Evolutionary conservation across 306 rosid species (phyloP), one percentile per base, ranked within the genome.

Genomic region (Glycine latifolia): DNA sequence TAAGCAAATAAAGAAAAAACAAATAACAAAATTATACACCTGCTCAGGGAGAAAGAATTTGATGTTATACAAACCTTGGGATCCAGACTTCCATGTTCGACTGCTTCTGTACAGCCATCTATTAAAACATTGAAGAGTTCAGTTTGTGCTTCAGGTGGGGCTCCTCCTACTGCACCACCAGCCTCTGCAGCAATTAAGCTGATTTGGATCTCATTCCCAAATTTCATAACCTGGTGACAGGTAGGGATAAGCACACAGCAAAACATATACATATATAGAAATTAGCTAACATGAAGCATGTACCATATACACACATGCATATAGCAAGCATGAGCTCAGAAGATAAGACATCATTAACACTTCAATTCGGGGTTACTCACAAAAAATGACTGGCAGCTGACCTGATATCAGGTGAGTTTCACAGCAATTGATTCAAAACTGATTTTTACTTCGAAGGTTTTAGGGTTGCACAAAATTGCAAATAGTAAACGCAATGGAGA

Each of bases 101-200:
- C 92, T 26, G 98, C 97, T 59, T 90, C 98, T 80, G 86, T 84
- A 88, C 99, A 88, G 50, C 99, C 97, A 86, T 93, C 97, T 78
- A 93, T 76, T 79, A 95, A 85, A 80, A 89, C 81, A 91, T 89
- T 86, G 66, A 95, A 91, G 79, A 95, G 97, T 80, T 95, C 98
- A 83, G 69, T 84, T 73, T 93, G 99, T 13, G 89, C 86, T 73
- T 87, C 94, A 50, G 79, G 79, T 56, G 91, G 87, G 73, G 96
- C 93, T 69, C 91, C 89, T 61, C 56, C 94, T 81, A 93, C 85
- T 39, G 92, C 82, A 70, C 98, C 98, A 74, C 98, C 93, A 65
- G 92, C 98, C 87, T 95, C 99, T 48, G 87, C 90, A 76, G 81
- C 92, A 72, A 93, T 90, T 77, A 87, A 81, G 86, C 91, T 77